Percentiles rank a stretch among this genome's conserved stretches.
phyloP scores from a whole-genome alignment of 768 basidiomycete species.

The Xerocomellus amylosporus region DNA sequence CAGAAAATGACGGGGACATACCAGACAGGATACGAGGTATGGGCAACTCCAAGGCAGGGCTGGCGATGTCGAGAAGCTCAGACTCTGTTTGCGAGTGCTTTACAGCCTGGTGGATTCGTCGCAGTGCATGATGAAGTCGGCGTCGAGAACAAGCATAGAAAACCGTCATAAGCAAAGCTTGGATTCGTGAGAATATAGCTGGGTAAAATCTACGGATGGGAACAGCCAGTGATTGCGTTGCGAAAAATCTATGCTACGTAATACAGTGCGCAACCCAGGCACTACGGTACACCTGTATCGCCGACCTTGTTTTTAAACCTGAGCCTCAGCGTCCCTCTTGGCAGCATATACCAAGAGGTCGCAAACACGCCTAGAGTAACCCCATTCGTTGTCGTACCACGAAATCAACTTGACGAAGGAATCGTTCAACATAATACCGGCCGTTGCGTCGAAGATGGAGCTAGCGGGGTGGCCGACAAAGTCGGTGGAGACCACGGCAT shows the following conservation, averaged over 20 bases:
- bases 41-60: no score
- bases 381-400: conserved; percentile 96
- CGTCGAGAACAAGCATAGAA: background rate
- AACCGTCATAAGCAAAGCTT: background rate
- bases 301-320: conserved; percentile 13
- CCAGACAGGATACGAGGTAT: conserved; percentile 15
- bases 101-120: conserved; percentile 1
- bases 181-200: no score
- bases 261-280: background rate
- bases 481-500: conserved; percentile 90
- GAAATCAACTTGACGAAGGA: conserved; percentile 96
- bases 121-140: conserved; percentile 1
- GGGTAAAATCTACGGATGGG: no score
- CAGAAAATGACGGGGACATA: conserved; percentile 23
- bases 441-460: conserved; percentile 91
- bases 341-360: conserved; percentile 85
- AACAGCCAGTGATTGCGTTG: background rate
- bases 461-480: conserved; percentile 78
- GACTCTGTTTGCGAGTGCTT: no score
- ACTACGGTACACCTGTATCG: conserved; percentile 14
- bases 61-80: no score
- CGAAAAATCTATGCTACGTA: conserved; percentile 8
- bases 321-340: conserved; percentile 54
- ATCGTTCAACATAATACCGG: conserved; percentile 88
- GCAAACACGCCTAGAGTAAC: conserved; percentile 90